These are phyloP conservation scores for Hortiboletus rubellus DNA, from an alignment of 1,284 basidiomycete species.

Conservation along the genomic window DNA sequence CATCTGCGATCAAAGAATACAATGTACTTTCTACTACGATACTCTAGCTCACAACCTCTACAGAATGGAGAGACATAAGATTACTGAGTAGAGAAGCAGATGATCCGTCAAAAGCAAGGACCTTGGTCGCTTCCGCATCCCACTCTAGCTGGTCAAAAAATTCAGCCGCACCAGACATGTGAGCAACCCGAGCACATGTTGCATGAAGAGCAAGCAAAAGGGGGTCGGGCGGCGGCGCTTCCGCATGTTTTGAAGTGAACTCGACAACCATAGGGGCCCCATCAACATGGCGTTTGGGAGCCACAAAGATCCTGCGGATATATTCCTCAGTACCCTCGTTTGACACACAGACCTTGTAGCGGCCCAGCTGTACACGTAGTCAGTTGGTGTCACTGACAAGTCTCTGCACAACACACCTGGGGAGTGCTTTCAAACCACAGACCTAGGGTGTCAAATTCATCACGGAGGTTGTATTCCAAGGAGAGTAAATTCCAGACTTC, in stretches of 20 bases:
- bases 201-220: slow-evolving; percentile 3
- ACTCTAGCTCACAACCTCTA: too few species aligned
- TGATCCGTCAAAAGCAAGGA: not conserved
- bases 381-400: not conserved
- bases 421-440: not conserved
- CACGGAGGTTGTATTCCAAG: not conserved
- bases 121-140: not conserved
- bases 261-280: not conserved
- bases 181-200: not conserved
- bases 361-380: not conserved
- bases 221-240: not conserved
- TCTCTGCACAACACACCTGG: not conserved
- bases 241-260: not conserved
- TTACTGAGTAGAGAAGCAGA: not conserved
- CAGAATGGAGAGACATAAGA: not conserved
- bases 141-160: not conserved
- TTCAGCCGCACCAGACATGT: not conserved
- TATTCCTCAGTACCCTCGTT: too few species aligned
- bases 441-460: not conserved
- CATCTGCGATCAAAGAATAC: too few species aligned
- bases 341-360: not conserved
- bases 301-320: too few species aligned
- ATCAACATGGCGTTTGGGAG: not conserved
- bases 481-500: not conserved
- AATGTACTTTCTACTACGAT: too few species aligned